These are phyloP conservation scores for Trifolium dubium DNA, from an alignment of 306 rosid genomes.

Conservation along the genomic window DNA sequence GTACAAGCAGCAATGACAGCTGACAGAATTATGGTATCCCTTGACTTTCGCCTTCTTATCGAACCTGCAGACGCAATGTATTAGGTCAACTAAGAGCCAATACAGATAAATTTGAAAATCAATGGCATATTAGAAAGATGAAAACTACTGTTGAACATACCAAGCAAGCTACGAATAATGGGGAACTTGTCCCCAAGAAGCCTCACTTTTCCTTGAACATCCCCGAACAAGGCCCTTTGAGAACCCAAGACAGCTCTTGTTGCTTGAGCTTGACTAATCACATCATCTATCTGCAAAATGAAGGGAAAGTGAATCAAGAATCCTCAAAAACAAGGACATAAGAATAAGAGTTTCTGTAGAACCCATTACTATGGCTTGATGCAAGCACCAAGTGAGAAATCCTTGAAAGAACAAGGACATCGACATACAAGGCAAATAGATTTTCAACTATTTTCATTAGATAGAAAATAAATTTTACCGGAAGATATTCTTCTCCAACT, in stretches of 20 bases:
- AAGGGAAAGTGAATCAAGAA: conserved; percentile 26
- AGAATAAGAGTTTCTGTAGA: conserved; percentile 4
- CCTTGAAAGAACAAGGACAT: conserved; percentile 3
- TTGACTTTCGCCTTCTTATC: conserved; percentile 80
- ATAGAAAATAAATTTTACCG: not conserved
- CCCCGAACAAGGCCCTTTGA: conserved; percentile 83
- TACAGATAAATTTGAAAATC: conserved; percentile 9
- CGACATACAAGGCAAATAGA: conserved; percentile 4
- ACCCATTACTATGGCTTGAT: conserved; percentile 1
- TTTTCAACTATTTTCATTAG: not conserved
- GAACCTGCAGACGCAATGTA: conserved; percentile 63
- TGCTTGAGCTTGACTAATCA: conserved; percentile 98
- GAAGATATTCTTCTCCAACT: conserved; percentile 26
- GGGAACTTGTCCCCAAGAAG: conserved; percentile 87
- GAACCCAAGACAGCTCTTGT: conserved; percentile 85
- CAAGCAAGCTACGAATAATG: conserved; percentile 80
- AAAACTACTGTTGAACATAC: conserved; percentile 46
- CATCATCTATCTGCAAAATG: conserved; percentile 81
- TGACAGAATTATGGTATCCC: conserved; percentile 88
- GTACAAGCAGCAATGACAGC: conserved; percentile 98
- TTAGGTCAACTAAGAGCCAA: conserved; percentile 29
- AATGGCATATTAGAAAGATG: conserved; percentile 20
- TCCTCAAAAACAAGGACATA: conserved; percentile 17
- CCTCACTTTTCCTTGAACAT: conserved; percentile 98
- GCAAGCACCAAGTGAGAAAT: conserved; percentile 1